A percentile compares a stretch with the other conserved stretches of the same genome.
Evolutionary conservation across 1,284 basidiomycete genomes (phyloP).

Genomic region (Pisolithus thermaeus): DNA sequence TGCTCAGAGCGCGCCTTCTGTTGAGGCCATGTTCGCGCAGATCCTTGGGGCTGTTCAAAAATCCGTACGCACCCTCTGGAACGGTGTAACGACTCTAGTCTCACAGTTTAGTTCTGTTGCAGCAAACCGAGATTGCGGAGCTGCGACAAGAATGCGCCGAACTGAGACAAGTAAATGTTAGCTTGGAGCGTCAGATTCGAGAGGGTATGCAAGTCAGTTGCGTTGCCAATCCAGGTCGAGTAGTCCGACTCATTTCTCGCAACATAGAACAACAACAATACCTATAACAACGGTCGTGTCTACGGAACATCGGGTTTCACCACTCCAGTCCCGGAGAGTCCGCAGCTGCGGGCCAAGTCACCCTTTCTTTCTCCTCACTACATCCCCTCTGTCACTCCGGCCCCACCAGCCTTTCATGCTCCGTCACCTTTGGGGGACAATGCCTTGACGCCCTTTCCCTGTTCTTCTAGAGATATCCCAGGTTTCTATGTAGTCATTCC

Average conservation of each 20-base stretch:
- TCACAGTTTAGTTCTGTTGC: slow-evolving; percentile 4
- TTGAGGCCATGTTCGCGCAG: slow-evolving; percentile 69
- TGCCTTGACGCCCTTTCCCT: slow-evolving; percentile 44
- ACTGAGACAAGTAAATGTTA: slow-evolving; percentile 62
- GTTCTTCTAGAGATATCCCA: slow-evolving; percentile 62
- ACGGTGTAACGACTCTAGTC: not conserved
- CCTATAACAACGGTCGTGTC: slow-evolving; percentile 27
- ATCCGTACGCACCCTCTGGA: slow-evolving; percentile 45
- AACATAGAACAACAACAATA: slow-evolving; percentile 29
- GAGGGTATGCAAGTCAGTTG: slow-evolving; percentile 56
- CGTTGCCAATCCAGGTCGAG: not conserved
- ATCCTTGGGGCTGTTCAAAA: slow-evolving; percentile 67
- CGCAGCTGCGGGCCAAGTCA: slow-evolving; percentile 63
- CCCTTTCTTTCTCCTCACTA: slow-evolving; percentile 61
- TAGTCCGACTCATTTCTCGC: slow-evolving; percentile 1
- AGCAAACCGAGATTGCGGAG: slow-evolving; percentile 66
- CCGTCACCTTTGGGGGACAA: slow-evolving; percentile 72
- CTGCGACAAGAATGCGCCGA: slow-evolving; percentile 70
- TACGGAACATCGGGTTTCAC: slow-evolving; percentile 52
- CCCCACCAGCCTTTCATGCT: slow-evolving; percentile 37
- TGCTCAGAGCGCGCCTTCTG: slow-evolving; percentile 21
- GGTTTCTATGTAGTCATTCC: slow-evolving; percentile 85
- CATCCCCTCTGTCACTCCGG: slow-evolving; percentile 40
- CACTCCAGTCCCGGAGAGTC: slow-evolving; percentile 70
- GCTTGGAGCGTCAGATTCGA: slow-evolving; percentile 66